Evolutionary conservation across 2,329 filamentous ascomycete species (phyloP), one percentile per base, ranked within the genome.

Genomic region (Scolecobasidium constrictum): DNA sequence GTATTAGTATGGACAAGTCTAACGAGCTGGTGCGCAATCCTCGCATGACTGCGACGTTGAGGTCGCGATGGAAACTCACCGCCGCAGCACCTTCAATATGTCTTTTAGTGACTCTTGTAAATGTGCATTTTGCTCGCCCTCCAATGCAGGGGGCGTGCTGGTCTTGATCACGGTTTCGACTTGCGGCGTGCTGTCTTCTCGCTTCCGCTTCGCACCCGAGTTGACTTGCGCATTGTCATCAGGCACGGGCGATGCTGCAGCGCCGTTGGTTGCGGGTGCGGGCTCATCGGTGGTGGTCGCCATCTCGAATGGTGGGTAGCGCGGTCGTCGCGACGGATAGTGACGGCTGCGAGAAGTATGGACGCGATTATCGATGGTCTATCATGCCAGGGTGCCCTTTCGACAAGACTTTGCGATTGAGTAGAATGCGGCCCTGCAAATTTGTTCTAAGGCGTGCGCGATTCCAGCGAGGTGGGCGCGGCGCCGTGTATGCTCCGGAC

Each of bases 161-260:
- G 47, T 39, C 47, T 42, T 46, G 49, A 52, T 44, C 52, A 58
- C 54, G 48, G 52, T 43, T 16, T 42, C 39, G 45, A 52, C 48
- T 26, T 53, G 47, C 37, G 49, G 42, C 35, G 52, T 51, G 38
- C 56, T 58, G 26, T 59, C 56, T 31, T 59, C 60, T 45, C 65
- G 66, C 56, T 70, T 71, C 36, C 67, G 64, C 53, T 71, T 71
- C 46, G 59, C 55, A 60, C 33, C 50, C 31, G 44, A 55, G 45
- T 40, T 52, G 38, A 20, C 48, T 38, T 15, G 44, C 50, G 20
- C 52, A 12, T 22, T 19, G n/a, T 38, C 23, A 17, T 40, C 50
- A 18, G 54, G 52, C 35, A 52, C 55, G 17, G 57, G 55, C 45
- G 57, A 56, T 44, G 57, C 55, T 45, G 59, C 52, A 48, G 53